Evolutionary conservation across 257 asterid genomes (phyloP), one percentile per base, ranked within the genome.

Genomic region (Nicotiana noctiflora): DNA sequence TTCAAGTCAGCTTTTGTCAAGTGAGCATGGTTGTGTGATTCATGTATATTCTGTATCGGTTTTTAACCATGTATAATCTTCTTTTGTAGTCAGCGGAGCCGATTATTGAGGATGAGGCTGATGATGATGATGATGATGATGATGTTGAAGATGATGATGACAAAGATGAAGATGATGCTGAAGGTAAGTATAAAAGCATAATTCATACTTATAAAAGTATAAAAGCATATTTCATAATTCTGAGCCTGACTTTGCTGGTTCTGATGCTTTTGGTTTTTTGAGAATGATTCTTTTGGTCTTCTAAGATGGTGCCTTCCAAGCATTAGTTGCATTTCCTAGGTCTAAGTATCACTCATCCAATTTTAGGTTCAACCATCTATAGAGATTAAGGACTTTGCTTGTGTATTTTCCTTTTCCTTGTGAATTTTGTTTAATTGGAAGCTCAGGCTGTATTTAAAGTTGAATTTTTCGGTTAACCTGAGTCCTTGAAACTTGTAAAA

Each of bases 81-180:
- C 32, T 81, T 19, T 57, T 83, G 80, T 85, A 90, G 94, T 79
- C 81, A 15, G 91, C 86, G 80, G 90, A 87, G 86, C 92, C 91
- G 18, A 49, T 86, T 56, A 52, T 90, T 49, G 94, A 90, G 87
- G 92, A 90, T 32, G 94, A 89, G 0, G 89, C 85, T 5, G 88
- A 90, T 3, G 91, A 87, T 0, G 81, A 77, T 0, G 89, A 88
- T 1, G 90, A 90, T 0, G 93, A 90, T 25, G 27, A 25, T 25
- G 27, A 25, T 0, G n/a, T n/a, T 0, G 91, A 90, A 25, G 92
- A 90, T 8, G 91, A 90, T 15, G 94, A 84, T 56, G 92, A 87
- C 74, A 81, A 85, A 77, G 88, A 90, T 81, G 92, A 90, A 7
- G 94, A 89, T 84, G 94, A 89, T 53, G 86, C 52, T 72, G 92